Conservation (phyloP, 768 basidiomycete species). For the Tulasnella sp. region DNA sequence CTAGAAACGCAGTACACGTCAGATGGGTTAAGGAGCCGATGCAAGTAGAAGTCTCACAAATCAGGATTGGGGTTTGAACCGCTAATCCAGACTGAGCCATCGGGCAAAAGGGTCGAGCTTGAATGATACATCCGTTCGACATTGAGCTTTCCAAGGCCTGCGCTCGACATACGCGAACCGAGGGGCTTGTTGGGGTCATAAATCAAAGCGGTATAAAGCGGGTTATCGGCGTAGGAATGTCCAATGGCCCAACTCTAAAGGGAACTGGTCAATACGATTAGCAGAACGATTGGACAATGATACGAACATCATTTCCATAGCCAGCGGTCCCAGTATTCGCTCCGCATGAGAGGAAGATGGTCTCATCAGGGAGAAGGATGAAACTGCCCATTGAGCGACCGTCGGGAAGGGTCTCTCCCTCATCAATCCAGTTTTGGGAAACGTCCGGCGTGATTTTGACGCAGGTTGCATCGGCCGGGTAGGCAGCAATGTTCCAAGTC, state of each 20-base stretch:
- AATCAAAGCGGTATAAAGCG: slow-evolving; percentile 64
- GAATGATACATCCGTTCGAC: slow-evolving; percentile 89
- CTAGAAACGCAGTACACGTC: neutral
- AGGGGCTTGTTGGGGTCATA: slow-evolving; percentile 64
- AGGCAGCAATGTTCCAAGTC: slow-evolving; percentile 23
- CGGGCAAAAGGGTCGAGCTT: slow-evolving; percentile 76
- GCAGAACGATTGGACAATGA: slow-evolving; percentile 20
- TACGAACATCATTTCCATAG: slow-evolving; percentile 47
- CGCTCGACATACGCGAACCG: slow-evolving; percentile 64
- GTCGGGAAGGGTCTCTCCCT: slow-evolving; percentile 55
- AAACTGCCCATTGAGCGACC: slow-evolving; percentile 88
- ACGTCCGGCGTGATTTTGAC: slow-evolving; percentile 76
- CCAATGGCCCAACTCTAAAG: slow-evolving; percentile 29
- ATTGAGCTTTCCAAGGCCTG: slow-evolving; percentile 44
- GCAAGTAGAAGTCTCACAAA: slow-evolving; percentile 32
- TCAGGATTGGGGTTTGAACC: slow-evolving; percentile 93
- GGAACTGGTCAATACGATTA: neutral
- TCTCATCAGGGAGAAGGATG: slow-evolving; percentile 67
- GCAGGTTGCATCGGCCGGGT: slow-evolving; percentile 32
- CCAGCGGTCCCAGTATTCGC: slow-evolving; percentile 80
- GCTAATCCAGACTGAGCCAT: slow-evolving; percentile 62
- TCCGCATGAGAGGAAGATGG: slow-evolving; percentile 71
- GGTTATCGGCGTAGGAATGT: slow-evolving; percentile 57
- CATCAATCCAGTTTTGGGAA: slow-evolving; percentile 33
- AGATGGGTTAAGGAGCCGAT: neutral